Evolutionary conservation across 108 stramenopile genomes (phyloP).

Genomic region (Pelagomonas calceolata): DNA sequence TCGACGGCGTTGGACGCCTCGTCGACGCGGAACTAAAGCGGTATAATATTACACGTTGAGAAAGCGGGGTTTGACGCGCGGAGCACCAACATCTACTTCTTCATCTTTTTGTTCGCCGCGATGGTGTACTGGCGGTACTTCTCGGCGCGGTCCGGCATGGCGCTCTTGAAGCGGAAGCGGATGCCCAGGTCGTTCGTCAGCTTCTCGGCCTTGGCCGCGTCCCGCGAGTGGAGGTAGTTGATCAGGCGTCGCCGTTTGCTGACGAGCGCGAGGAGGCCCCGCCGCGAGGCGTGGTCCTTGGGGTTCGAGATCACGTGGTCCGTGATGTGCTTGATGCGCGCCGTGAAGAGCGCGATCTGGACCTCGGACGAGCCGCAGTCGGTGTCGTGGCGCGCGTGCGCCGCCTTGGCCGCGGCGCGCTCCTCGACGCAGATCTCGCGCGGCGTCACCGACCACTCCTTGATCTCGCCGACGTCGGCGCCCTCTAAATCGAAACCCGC

Average conservation of each 20-base stretch:
- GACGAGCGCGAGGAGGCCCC: slow-evolving; percentile 86
- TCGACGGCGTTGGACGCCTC: too few species aligned
- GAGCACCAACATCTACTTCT: background rate
- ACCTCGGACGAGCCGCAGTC: slow-evolving; percentile 81
- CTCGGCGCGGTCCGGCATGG: background rate
- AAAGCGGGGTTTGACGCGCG: too few species aligned
- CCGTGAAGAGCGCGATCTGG: slow-evolving; percentile 87
- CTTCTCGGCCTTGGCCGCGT: background rate
- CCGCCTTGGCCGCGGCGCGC: slow-evolving; percentile 38
- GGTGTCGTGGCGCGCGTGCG: slow-evolving; percentile 61
- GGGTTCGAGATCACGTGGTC: slow-evolving; percentile 76
- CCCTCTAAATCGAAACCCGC: background rate
- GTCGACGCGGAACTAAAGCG: too few species aligned
- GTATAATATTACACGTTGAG: too few species aligned
- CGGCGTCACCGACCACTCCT: background rate
- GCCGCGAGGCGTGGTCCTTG: slow-evolving; percentile 84
- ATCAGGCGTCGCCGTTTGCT: slow-evolving; percentile 86
- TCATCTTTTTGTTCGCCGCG: background rate
- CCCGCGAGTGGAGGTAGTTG: slow-evolving; percentile 46
- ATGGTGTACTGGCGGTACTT: slow-evolving; percentile 8
- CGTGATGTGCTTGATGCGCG: slow-evolving; percentile 83
- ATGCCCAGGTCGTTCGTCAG: slow-evolving; percentile 8
- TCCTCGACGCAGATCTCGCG: slow-evolving; percentile 4
- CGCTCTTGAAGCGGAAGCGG: background rate
- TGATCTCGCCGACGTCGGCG: background rate